These are phyloP conservation scores for Pholiota conissans DNA, from an alignment of 768 basidiomycete species.

Conservation along the genomic window DNA sequence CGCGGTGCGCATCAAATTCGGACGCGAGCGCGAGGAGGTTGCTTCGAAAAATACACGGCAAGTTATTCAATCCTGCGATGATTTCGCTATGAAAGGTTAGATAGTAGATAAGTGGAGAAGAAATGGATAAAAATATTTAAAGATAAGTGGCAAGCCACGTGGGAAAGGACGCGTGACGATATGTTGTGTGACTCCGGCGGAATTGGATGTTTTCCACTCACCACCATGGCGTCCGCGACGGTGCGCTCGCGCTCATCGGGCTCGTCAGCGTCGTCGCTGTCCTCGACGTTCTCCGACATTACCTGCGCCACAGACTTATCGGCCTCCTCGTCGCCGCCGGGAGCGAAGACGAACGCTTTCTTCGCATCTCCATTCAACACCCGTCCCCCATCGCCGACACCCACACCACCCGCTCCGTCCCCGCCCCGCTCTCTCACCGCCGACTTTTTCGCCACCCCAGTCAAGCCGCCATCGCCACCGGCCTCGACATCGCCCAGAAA, in stretches of 20 bases:
- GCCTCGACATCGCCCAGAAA: slow-evolving; percentile 10
- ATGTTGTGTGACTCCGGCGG: slow-evolving; percentile 5
- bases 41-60: neutral
- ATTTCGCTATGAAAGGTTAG: neutral
- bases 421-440: slow-evolving; percentile 25
- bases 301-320: slow-evolving; percentile 21
- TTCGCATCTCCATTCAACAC: slow-evolving; percentile 46
- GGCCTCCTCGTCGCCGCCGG: slow-evolving; percentile 28
- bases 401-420: slow-evolving; percentile 9
- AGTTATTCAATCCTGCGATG: neutral
- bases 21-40: too few relatives aligned
- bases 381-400: slow-evolving; percentile 34
- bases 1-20: neutral
- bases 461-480: slow-evolving; percentile 23
- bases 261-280: slow-evolving; percentile 33
- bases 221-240: slow-evolving; percentile 1
- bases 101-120: neutral
- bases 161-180: slow-evolving; percentile 3
- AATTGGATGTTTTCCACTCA: neutral
- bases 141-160: neutral
- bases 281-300: slow-evolving; percentile 41
- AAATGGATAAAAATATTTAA: neutral
- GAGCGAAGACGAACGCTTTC: slow-evolving; percentile 48
- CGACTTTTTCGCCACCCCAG: slow-evolving; percentile 30
- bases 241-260: slow-evolving; percentile 24